Evolutionary conservation across 345 rosid genomes (phyloP), one percentile per base, ranked within the genome.

Genomic region (Rhodamnia argentea): DNA sequence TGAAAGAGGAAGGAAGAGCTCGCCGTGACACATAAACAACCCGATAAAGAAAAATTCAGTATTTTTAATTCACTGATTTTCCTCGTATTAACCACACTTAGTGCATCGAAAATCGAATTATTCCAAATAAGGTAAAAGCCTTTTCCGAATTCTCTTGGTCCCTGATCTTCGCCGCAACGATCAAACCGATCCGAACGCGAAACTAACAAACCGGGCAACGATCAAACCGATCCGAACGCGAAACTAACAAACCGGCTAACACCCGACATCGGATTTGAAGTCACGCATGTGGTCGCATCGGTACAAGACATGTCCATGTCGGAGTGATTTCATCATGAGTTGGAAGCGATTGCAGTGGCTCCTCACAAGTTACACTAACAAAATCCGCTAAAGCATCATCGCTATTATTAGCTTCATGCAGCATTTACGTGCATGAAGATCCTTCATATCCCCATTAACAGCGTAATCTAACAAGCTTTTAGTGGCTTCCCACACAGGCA

Each of bases 401-500:
- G 47, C 78, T 32, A 9, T 70, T 9, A 70, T 9, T 32, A 70
- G 1, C 20, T 18, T 32, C 47, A 70, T 70, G 44, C 47, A 32
- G 44, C 76, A 64, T 70, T 55, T 32, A 70, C 81, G 81, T 70
- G 81, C 81, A 37, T 32, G 26, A 70, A 37, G 81, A 70, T 15
- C 40, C 47, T 37, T 70, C 47, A 37, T 18, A 16, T 70, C 26
- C 13, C 44, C 47, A 51, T 51, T 51, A 51, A 51, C 52, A 51
- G 12, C 52, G 52, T 51, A 11, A 51, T 51, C 84, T 85, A 84
- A 52, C 90, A 87, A 32, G 89, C 37, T 59, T 84, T 86, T 16
- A 92, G 88, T 24, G 92, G 94, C 86, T 86, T 90, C 64, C 94
- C 94, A 62, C 94, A 92, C 32, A 89, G 91, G 44, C 94, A 90